Percentiles rank a stretch among this genome's conserved stretches.
Evolutionary conservation across 2,329 filamentous ascomycete species (phyloP).

Genomic region (Malbranchea cinnamomea): DNA sequence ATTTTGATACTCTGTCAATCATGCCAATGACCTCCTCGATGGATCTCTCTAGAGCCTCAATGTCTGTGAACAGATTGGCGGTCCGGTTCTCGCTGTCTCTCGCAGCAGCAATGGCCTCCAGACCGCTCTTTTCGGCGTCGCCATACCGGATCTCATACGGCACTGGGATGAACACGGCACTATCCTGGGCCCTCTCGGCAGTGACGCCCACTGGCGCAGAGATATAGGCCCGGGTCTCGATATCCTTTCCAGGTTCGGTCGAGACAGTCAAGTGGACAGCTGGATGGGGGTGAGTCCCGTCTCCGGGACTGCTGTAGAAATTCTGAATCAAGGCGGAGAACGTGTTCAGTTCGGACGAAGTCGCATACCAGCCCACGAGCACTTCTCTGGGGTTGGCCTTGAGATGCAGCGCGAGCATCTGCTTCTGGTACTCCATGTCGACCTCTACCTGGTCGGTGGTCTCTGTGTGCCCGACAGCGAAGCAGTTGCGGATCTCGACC

Average conservation of each 20-base stretch:
- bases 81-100: conserved; percentile 63
- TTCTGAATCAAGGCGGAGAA: conserved; percentile 98
- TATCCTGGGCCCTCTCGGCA: conserved; percentile 85
- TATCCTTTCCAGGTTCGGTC: conserved; percentile 73
- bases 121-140: conserved; percentile 58
- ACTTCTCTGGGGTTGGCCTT: conserved; percentile 89
- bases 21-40: conserved; percentile 79
- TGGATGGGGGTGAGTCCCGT: conserved; percentile 94
- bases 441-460: conserved; percentile 98
- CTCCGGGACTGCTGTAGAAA: conserved; percentile 94
- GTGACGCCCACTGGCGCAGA: conserved; percentile 89
- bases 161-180: conserved; percentile 93
- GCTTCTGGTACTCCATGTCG: conserved; percentile 99
- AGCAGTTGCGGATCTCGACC: conserved; percentile 89
- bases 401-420: conserved; percentile 90
- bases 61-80: conserved; percentile 64
- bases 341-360: conserved; percentile 89
- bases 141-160: conserved; percentile 87
- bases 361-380: conserved; percentile 96
- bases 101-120: conserved; percentile 73
- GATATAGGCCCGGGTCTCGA: conserved; percentile 88
- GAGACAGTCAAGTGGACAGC: conserved; percentile 92
- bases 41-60: conserved; percentile 74
- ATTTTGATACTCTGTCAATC: conserved; percentile 80
- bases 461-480: conserved; percentile 96